Base-by-base conservation (phyloP, 73 alveolate genomes). In the Paramecium octaurelia region DNA sequence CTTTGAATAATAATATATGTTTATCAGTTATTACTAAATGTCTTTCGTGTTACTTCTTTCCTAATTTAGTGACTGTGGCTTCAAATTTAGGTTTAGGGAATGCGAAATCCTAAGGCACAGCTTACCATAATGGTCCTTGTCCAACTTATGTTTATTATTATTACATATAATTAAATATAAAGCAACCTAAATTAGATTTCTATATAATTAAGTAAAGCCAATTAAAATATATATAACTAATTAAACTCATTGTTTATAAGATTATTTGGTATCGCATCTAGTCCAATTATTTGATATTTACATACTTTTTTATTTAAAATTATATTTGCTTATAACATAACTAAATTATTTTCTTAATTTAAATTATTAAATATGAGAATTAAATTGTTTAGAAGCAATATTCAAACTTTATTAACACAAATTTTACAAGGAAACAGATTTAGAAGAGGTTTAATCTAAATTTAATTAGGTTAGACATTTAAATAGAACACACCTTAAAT, bases 1-100 rank as follows among this genome's bases (percentile, higher is more conserved):
- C 91, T 42, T 80, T 80, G 34, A 43, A 44, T 35, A 80, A 80
- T 38, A 80, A 20, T 44, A 80, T 59, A 46, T 42, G 70, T 48
- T 80, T 80, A 2, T 80, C 91, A 44, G 91, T 80, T 8, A 80
- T 46, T 31, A 43, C 91, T 80, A 80, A 35, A 23, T 44, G 50
- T 12, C 91, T 40, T 31, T 80, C 48, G 27, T 80, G 91, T 31
- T 80, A 23, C 4, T 42, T 31, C 34, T 80, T 80, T 27, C 91
- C 91, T 7, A 43, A 20, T 23, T 80, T 80, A 21, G 54, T 80
- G 16, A 80, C 57, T 24, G 70, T 46, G 12, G 91, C 43, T 48
- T 80, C 91, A 46, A 44, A 80, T 24, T 44, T 80, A 8, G 73
- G 70, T 24, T 80, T 80, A 73, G 29, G 87, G 21, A 46, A 31